Base-by-base conservation (phyloP, 2,329 filamentous ascomycete genomes). In the Furcasterigmium furcatum region DNA sequence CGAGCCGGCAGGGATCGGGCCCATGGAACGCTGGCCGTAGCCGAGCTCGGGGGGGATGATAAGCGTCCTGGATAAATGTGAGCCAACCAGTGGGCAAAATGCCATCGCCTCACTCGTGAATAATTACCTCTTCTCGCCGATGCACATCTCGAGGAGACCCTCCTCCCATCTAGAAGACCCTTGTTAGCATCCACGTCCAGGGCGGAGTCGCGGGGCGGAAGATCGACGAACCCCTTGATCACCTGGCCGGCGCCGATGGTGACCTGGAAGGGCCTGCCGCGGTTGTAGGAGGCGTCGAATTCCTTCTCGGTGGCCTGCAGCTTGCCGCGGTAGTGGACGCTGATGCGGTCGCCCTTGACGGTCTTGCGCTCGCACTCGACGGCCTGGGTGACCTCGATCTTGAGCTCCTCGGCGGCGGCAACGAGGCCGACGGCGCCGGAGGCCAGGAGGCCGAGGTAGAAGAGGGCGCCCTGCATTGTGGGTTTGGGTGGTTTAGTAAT, bases 111-210 rank as follows among this genome's bases (percentile, higher is more conserved):
- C 36, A 13, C n/a, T 27, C 7, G 24, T 27, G 24, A 47, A 40
- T 29, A 56, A 67, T 68, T 57, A 74, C 76, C 79, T 81, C 76
- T 91, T 92, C 76, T 97, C 92, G 51, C 94, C 92, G 57, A 95
- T 87, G 70, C 94, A 97, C 91, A 97, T 96, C 61, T 88, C 88
- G 44, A 94, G 58, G 32, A 97, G 78, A 41, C 92, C 92, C 63
- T 95, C 70, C 58, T 97, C 92, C 92, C 91, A 96, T 61, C 85
- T 88, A 51, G 38, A 45, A 20, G n/a, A n/a, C n/a, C 21, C 32
- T 51, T 16, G 56, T 58, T 55, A 58, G n/a, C n/a, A n/a, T n/a
- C n/a, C n/a, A n/a, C n/a, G n/a, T n/a, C n/a, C n/a, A n/a, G n/a
- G n/a, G n/a, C n/a, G n/a, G n/a, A n/a, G n/a, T n/a, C n/a, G 54